A percentile compares a stretch with the other conserved stretches of the same genome.
Evolutionary conservation across 2,329 filamentous ascomycete species (phyloP).

Genomic region (Phaeosphaeria sp.): DNA sequence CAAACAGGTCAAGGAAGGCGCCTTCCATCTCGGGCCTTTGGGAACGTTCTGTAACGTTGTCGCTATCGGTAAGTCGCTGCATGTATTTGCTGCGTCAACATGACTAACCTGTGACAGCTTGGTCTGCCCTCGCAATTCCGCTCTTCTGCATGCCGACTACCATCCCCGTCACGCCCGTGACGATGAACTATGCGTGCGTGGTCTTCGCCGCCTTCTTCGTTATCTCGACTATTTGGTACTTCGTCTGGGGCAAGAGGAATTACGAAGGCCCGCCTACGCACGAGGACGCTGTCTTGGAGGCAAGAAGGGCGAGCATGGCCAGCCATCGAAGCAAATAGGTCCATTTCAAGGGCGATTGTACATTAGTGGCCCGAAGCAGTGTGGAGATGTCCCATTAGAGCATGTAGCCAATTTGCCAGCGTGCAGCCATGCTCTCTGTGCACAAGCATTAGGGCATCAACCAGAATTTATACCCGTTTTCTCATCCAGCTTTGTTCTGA

Average conservation of each 20-base stretch:
- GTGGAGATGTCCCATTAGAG: neutral
- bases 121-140: constrained; percentile 72
- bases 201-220: constrained; percentile 72
- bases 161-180: constrained; percentile 64
- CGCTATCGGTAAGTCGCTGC: constrained; percentile 62
- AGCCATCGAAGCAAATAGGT: constrained; percentile 25
- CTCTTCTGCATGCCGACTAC: constrained; percentile 75
- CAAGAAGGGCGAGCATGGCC: constrained; percentile 38
- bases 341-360: neutral
- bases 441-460: no score
- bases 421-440: neutral
- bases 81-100: neutral
- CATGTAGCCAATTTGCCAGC: neutral
- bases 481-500: neutral
- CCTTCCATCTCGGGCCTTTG: constrained; percentile 67
- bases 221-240: constrained; percentile 71
- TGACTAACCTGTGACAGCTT: constrained; percentile 46
- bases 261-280: constrained; percentile 66
- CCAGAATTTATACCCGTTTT: neutral
- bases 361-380: neutral
- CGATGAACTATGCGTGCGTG: constrained; percentile 76
- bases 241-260: constrained; percentile 72
- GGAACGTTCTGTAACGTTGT: constrained; percentile 69
- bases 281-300: constrained; percentile 40
- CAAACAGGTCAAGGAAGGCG: constrained; percentile 62